Base-by-base conservation (phyloP, 805 yeast species). In the Metschnikowia corniflorae region DNA sequence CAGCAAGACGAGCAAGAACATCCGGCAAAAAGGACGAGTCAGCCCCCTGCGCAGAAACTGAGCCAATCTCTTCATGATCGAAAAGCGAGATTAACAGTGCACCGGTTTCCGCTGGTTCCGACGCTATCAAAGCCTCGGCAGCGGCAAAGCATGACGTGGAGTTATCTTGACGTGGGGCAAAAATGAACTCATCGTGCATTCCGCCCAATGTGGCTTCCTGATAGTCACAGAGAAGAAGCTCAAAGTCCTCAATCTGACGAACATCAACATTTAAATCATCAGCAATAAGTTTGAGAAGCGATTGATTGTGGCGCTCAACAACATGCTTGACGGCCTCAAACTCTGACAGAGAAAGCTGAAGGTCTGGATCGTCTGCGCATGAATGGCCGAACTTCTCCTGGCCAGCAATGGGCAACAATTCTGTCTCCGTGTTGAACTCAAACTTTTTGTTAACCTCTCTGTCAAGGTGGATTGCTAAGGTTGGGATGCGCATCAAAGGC, bases 21-120 rank as follows among this genome's bases (percentile, higher is more conserved):
- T 87, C 84, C 16, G 93, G 93, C 37, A 91, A 66, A 57, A 93
- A 86, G 42, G 89, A 84, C 2, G 97, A 87, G 54, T 86, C 89
- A 1, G 98, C 98, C 46, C 98, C 98, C 61, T 91, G 97, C 10
- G 96, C 95, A 13, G 95, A 83, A 7, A 79, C 71, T 2, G 97
- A 88, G 0, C 98, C 98, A 48, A 91, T 74, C 60, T 91, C 98
- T 62, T 91, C 98, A 60, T 93, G 97, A 58, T 91, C 98, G 59
- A 93, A 91, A 42, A 89, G 68, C 0, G 96, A 80, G 37, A 88
- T 71, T 55, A 89, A 58, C 54, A 83, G 80, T 27, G 87, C 78
- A 29, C 86, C 82, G 2, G 64, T 44, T 39, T 78, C 82, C 1
- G 61, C 49, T 1, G 56, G 61, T 0, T 75, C 61, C 2, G 86